Percentiles rank a stretch among this genome's conserved stretches.
Conservation (phyloP, 305 asterid genomes). For the Fraxinus ornus region DNA sequence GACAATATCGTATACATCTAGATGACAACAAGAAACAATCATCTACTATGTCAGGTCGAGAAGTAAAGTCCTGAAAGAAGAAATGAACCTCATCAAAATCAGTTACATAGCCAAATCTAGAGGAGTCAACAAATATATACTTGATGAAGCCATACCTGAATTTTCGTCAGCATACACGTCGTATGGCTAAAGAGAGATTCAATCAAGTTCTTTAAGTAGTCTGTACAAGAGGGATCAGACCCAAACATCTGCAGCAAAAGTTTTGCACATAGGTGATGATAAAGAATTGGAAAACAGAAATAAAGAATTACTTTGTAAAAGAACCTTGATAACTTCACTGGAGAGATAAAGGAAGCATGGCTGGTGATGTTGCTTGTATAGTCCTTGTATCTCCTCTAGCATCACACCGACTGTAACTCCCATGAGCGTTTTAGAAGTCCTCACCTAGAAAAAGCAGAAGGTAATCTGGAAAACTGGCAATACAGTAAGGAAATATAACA, state of each 20-base stretch:
- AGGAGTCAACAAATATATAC: conserved; percentile 9
- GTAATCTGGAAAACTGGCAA: conserved; percentile 22
- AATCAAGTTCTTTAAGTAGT: conserved; percentile 75
- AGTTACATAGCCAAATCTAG: neutral
- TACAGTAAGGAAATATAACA: neutral
- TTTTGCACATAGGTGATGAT: conserved; percentile 24
- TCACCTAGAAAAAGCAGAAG: conserved; percentile 50
- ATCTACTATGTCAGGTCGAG: conserved; percentile 94
- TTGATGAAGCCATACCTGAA: conserved; percentile 49
- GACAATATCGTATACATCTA: conserved; percentile 96
- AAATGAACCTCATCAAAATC: conserved; percentile 23
- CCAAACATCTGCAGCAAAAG: conserved; percentile 76
- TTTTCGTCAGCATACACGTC: conserved; percentile 65
- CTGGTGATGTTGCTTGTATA: conserved; percentile 81
- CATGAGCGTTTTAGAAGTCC: conserved; percentile 89
- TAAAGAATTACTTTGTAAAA: conserved; percentile 18
- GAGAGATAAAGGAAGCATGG: conserved; percentile 96
- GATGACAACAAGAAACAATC: conserved; percentile 97
- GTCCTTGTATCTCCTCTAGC: conserved; percentile 88
- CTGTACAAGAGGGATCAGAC: conserved; percentile 89
- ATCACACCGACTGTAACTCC: conserved; percentile 91
- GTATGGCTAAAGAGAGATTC: conserved; percentile 93
- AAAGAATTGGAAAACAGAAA: neutral
- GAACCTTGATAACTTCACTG: conserved; percentile 97
- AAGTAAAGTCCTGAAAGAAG: conserved; percentile 63